Conservation (phyloP, 345 rosid species). For the Dovyalis caffra region DNA sequence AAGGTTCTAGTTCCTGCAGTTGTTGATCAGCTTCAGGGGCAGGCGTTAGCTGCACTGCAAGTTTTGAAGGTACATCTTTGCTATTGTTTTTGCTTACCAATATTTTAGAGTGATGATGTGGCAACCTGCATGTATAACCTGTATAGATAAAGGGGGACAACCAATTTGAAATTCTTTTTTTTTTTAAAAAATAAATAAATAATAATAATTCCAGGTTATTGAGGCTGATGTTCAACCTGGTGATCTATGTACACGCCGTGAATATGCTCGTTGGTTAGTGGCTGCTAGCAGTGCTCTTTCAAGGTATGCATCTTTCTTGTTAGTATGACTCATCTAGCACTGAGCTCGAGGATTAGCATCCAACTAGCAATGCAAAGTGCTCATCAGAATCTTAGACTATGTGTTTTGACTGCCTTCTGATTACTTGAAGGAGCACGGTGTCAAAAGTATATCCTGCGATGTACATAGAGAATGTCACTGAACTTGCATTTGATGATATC, state of each 20-base stretch:
- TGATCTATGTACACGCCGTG: constrained; percentile 85
- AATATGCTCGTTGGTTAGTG: constrained; percentile 92
- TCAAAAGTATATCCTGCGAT: constrained; percentile 95
- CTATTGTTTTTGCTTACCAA: neutral
- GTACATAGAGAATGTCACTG: constrained; percentile 86
- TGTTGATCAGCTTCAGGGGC: constrained; percentile 89
- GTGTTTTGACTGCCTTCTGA: constrained; percentile 19
- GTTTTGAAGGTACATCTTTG: constrained; percentile 60
- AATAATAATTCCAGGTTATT: constrained; percentile 57
- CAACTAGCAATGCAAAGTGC: constrained; percentile 7
- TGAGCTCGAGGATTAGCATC: constrained; percentile 20
- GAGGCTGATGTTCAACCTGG: constrained; percentile 72
- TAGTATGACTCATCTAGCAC: constrained; percentile 13
- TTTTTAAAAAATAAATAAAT: too few relatives aligned
- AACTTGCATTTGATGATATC: constrained; percentile 91
- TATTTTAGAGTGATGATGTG: neutral
- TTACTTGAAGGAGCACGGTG: constrained; percentile 54
- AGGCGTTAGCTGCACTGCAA: constrained; percentile 84
- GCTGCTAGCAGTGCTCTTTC: constrained; percentile 78
- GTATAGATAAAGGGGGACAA: neutral
- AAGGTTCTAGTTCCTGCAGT: constrained; percentile 75
- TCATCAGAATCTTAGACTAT: neutral
- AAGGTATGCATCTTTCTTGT: constrained; percentile 49
- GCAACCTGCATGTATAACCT: neutral
- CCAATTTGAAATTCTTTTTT: constrained; percentile 6